Evolutionary conservation across 441 rosid genomes (phyloP), one percentile per base, ranked within the genome.

Genomic region (Gossypium davidsonii): DNA sequence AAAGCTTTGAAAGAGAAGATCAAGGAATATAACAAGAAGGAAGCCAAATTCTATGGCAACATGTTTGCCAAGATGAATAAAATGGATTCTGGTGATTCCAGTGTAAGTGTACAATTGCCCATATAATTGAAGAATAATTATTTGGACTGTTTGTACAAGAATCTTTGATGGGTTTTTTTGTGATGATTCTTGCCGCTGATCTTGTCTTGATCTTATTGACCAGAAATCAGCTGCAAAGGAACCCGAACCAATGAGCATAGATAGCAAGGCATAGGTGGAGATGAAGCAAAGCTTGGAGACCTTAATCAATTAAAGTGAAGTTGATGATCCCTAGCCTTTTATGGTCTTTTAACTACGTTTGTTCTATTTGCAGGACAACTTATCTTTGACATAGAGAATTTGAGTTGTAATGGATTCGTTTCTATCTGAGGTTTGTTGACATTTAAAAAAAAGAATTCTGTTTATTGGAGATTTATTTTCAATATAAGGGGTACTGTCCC

Each of bases 51-150:
- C 61, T 93, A 93, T 12, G 92, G 97, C 64, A 90, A 90, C 84
- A 93, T 93, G 94, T 91, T 93, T 74, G 93, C 97, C 12, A 93
- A 89, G 86, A 85, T 90, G 85, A 85, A 71, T n/a, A 89, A 86
- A 73, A 55, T 79, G 73, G 85, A 83, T 63, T 68, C 80, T 56
- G 70, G 46, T 0, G 82, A 78, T 25, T 46, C 75, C 6, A 77
- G 71, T 67, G 81, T 81, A 72, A 83, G 86, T 49, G 21, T 23
- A 51, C 10, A 8, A 3, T 46, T 20, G 12, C 58, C 25, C 20
- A 53, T 53, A 18, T 8, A 53, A 53, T 17, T 31, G 37, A 31
- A 31, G 37, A 31, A 31, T 5, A 0, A 31, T 4, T 31, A 31
- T 5, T 31, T 25, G 52, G 17, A 4, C 6, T 14, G n/a, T 4